phyloP scores from a whole-genome alignment of 2,329 filamentous ascomycete genomes.

The Zarea fungicola region DNA sequence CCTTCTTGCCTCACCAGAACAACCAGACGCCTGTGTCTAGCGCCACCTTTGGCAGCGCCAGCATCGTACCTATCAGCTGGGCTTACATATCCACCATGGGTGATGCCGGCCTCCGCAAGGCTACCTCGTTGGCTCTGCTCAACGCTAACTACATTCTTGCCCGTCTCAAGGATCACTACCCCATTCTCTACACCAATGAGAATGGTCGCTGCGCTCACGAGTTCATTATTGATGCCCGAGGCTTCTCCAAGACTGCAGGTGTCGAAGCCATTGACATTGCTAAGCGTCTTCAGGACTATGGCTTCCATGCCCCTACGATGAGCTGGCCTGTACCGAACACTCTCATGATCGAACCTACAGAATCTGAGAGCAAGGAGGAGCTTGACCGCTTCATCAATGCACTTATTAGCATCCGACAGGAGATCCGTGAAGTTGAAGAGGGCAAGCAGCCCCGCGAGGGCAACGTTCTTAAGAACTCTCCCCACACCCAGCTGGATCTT shows the following conservation, averaged over 20 bases:
- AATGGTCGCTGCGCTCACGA: slow-evolving; percentile 90
- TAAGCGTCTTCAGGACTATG: slow-evolving; percentile 94
- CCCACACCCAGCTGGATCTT: slow-evolving; percentile 79
- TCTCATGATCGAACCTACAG: slow-evolving; percentile 96
- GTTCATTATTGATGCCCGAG: slow-evolving; percentile 87
- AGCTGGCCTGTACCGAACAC: slow-evolving; percentile 93
- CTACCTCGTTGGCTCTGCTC: slow-evolving; percentile 86
- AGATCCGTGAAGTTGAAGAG: slow-evolving; percentile 79
- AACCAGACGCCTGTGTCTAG: slow-evolving; percentile 55
- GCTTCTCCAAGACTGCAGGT: slow-evolving; percentile 76
- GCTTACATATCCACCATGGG: slow-evolving; percentile 95
- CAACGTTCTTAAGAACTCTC: slow-evolving; percentile 85
- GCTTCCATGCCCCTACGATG: slow-evolving; percentile 97
- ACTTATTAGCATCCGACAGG: slow-evolving; percentile 75
- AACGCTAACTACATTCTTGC: slow-evolving; percentile 97
- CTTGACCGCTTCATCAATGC: slow-evolving; percentile 91
- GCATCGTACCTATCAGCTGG: slow-evolving; percentile 91
- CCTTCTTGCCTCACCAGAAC: slow-evolving; percentile 61
- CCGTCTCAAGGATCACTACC: slow-evolving; percentile 78
- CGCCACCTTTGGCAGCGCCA: slow-evolving; percentile 80
- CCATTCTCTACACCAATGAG: slow-evolving; percentile 88
- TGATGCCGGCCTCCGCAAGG: slow-evolving; percentile 70
- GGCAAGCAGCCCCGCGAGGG: slow-evolving; percentile 67
- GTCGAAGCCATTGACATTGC: slow-evolving; percentile 92
- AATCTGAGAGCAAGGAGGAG: slow-evolving; percentile 87